These are phyloP conservation scores for Scheffersomyces stipitis DNA, from an alignment of 805 yeast genomes.

Conservation along the genomic window DNA sequence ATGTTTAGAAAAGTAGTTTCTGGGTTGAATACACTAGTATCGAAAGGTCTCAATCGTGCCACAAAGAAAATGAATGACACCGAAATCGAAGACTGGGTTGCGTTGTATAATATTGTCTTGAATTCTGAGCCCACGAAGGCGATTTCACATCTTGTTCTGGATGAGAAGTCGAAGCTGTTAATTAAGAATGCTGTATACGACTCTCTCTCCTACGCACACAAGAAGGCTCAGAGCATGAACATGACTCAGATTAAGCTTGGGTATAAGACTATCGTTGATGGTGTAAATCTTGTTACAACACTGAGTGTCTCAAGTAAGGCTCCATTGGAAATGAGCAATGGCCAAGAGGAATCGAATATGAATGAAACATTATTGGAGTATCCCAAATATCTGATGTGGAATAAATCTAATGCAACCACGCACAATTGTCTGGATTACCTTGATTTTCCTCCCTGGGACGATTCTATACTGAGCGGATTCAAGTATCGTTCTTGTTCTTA, in stretches of 20 bases:
- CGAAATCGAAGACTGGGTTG: not conserved
- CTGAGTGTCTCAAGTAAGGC: no score
- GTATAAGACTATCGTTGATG: not conserved
- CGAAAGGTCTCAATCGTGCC: not conserved
- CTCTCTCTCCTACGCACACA: not conserved
- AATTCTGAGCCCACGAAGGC: not conserved
- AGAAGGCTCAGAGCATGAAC: not conserved
- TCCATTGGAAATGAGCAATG: no score
- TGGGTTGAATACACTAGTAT: not conserved
- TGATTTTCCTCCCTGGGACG: no score
- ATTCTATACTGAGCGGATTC: no score
- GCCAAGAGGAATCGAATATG: no score
- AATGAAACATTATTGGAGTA: no score
- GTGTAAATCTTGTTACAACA: not conserved
- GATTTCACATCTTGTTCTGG: not conserved
- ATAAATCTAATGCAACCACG: no score
- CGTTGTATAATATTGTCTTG: not conserved
- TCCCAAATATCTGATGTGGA: no score
- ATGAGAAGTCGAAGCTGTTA: not conserved
- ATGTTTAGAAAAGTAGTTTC: not conserved
- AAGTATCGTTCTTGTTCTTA: no score
- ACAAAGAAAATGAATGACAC: not conserved
- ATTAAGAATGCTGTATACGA: not conserved
- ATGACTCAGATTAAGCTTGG: not conserved
- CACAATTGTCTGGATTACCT: no score